Conservation (phyloP, 352 stramenopile species). For the Paralagenidium karlingii region DNA sequence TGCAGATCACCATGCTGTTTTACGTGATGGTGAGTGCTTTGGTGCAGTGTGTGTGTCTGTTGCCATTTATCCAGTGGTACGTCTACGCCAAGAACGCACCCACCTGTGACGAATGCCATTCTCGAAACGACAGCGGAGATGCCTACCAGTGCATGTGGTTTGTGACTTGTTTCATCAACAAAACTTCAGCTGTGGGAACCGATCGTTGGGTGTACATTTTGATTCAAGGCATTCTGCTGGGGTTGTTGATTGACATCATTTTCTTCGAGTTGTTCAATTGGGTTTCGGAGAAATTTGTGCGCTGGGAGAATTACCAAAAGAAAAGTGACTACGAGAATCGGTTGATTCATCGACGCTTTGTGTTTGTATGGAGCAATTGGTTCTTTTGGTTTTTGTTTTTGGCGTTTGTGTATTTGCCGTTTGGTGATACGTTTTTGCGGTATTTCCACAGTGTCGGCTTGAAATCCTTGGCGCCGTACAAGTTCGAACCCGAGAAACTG, state of each 20-base stretch:
- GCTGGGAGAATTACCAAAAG: conserved; percentile 79
- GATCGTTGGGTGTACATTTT: conserved; percentile 86
- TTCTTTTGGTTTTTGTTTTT: conserved; percentile 88
- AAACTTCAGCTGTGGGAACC: conserved; percentile 54
- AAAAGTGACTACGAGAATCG: conserved; percentile 83
- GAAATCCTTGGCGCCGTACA: conserved; percentile 44
- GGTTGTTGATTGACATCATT: conserved; percentile 81
- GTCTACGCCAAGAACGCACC: conserved; percentile 81
- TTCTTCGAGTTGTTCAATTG: conserved; percentile 85
- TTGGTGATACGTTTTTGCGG: conserved; percentile 50
- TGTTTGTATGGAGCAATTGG: conserved; percentile 88
- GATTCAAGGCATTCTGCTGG: conserved; percentile 67
- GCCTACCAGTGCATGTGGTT: conserved; percentile 70
- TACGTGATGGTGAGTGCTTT: conserved; percentile 62
- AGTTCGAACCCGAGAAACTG: conserved; percentile 53
- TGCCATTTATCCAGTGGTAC: conserved; percentile 86
- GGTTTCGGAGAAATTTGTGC: conserved; percentile 79
- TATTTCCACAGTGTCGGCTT: conserved; percentile 38
- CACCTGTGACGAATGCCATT: conserved; percentile 44
- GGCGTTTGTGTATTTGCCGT: conserved; percentile 84
- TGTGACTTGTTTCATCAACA: conserved; percentile 69
- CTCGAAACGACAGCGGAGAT: conserved; percentile 10
- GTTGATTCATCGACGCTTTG: conserved; percentile 75
- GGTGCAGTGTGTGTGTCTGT: conserved; percentile 68
- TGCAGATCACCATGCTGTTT: conserved; percentile 80